Evolutionary conservation across 257 asterid species (phyloP), one percentile per base, ranked within the genome.

Genomic region (Knoxia roxburghii): DNA sequence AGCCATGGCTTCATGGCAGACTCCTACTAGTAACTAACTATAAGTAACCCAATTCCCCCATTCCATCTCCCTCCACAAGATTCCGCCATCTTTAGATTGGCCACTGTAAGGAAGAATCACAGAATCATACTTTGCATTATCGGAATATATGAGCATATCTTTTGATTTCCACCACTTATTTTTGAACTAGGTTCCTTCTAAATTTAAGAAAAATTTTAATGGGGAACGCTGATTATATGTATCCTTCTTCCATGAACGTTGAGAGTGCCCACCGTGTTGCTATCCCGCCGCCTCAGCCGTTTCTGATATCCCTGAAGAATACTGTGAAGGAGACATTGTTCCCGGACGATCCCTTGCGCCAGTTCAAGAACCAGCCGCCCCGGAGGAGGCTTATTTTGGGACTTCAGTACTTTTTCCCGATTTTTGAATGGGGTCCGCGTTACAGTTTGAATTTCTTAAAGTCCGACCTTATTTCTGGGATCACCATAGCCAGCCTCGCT

Each of bases 401-500:
- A 1, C 72, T 86, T 12, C 99, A 88, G 67, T 93, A 88, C 49
- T 7, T 93, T 0, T 88, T 93, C 68, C 99, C 99, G 17, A 88
- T 93, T 32, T 43, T 90, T 5, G 96, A 93, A 72, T 93, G 99
- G 99, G 96, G 87, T 32, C 89, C 89, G 0, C 78, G 82, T 7
- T 93, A 90, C 82, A 84, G 83, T 17, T 12, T 82, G 6, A 49
- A 76, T 11, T 80, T 80, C 83, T 82, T 93, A 17, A 86, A 79
- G 60, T 64, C 97, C 0, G 99, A 90, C 49, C 84, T 93, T 68
- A 84, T 93, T 20, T 67, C 99, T 48, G 99, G 99, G 5, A 85
- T 93, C 77, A 93, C 99, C 83, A 90, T 93, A 11, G 99, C 99
- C 18, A 90, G 97, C 74, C 85, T 93, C 21, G 99, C 99, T 41